Conservation (phyloP, 2,329 filamentous ascomycete species). For the Didymella pomorum region DNA sequence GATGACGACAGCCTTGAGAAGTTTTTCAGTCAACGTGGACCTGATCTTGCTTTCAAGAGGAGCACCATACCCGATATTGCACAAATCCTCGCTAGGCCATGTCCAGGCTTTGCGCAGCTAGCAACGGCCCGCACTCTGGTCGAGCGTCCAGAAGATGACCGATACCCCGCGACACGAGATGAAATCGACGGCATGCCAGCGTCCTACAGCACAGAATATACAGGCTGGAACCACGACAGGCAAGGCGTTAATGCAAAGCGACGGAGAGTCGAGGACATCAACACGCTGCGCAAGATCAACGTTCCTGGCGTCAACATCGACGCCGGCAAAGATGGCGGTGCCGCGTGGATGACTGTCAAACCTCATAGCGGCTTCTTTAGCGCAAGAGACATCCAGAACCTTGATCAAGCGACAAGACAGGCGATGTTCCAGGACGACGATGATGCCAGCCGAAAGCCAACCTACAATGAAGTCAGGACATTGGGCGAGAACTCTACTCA, state of each 20-base stretch:
- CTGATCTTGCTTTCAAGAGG: slow-evolving; percentile 66
- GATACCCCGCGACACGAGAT: slow-evolving; percentile 46
- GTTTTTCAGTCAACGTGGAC: slow-evolving; percentile 69
- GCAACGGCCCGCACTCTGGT: slow-evolving; percentile 33
- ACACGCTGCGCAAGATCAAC: background rate
- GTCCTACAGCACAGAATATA: slow-evolving; percentile 28
- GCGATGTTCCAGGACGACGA: slow-evolving; percentile 26
- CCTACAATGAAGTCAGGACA: slow-evolving; percentile 41
- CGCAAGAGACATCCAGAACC: slow-evolving; percentile 49
- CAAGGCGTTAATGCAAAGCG: slow-evolving; percentile 31
- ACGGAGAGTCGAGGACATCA: slow-evolving; percentile 34
- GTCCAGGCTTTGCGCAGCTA: slow-evolving; percentile 59
- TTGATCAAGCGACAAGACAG: slow-evolving; percentile 49
- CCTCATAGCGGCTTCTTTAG: slow-evolving; percentile 49
- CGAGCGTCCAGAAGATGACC: slow-evolving; percentile 47
- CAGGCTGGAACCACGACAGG: slow-evolving; percentile 18
- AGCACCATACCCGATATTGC: slow-evolving; percentile 71
- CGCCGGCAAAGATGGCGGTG: background rate
- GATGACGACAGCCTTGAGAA: slow-evolving; percentile 61
- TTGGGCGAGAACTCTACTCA: slow-evolving; percentile 28
- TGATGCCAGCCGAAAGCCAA: slow-evolving; percentile 28
- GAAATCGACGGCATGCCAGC: slow-evolving; percentile 44
- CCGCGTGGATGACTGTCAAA: slow-evolving; percentile 29
- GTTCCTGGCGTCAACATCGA: background rate
- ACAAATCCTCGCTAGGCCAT: slow-evolving; percentile 71